Percentiles rank a stretch among this genome's conserved stretches.
Conservation (phyloP, 495 filamentous ascomycete genomes). For the Talaromyces liani region DNA sequence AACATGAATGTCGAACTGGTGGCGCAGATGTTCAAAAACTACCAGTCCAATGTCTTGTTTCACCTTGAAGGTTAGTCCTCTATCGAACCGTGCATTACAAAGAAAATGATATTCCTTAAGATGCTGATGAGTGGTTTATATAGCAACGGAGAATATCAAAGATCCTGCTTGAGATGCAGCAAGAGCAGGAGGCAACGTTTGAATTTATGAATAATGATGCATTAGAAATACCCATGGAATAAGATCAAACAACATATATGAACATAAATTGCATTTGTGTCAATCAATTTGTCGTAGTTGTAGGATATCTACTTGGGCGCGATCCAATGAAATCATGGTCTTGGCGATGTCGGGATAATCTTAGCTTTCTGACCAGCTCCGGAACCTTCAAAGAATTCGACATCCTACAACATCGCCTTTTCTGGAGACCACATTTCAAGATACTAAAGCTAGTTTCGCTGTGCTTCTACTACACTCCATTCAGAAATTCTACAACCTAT, state of each 20-base stretch:
- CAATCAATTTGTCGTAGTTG: background rate
- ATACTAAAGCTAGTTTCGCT: background rate
- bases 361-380: background rate
- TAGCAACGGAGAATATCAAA: conserved; percentile 80
- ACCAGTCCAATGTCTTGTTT: conserved; percentile 95
- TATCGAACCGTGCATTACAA: background rate
- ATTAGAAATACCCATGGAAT: background rate
- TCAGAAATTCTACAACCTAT: background rate
- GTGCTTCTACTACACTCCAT: too few relatives aligned
- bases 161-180: conserved; percentile 53
- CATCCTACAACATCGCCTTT: background rate
- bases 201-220: background rate
- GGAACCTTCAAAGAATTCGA: conserved; percentile 1
- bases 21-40: conserved; percentile 99
- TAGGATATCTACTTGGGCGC: background rate
- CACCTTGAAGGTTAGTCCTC: conserved; percentile 76
- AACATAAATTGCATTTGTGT: background rate
- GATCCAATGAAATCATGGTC: conserved; percentile 3
- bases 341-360: background rate
- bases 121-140: background rate
- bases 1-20: conserved; percentile 98
- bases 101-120: background rate
- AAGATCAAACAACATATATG: background rate
- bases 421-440: background rate
- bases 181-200: background rate